A percentile compares a stretch with the other conserved stretches of the same genome.
Conservation (phyloP, 768 basidiomycete species). For the Nidularia pulvinata region DNA sequence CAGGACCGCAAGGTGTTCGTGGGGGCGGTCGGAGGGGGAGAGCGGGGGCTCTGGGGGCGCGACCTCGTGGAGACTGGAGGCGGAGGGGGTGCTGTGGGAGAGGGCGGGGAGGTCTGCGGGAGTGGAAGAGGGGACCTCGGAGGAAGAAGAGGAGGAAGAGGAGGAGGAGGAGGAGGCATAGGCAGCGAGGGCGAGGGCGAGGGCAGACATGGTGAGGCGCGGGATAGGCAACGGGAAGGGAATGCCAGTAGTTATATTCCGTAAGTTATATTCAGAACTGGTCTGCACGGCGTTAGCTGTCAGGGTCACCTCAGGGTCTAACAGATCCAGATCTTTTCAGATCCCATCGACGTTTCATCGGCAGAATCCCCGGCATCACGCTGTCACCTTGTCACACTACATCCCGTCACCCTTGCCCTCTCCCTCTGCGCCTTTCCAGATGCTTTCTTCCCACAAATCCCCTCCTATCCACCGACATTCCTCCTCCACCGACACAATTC, state of each 20-base stretch:
- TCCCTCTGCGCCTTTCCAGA: not conserved
- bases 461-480: not conserved
- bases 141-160: not conserved
- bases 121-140: slow-evolving; percentile 1
- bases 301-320: no score
- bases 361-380: slow-evolving; percentile 5
- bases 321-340: no score
- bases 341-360: slow-evolving; percentile 11
- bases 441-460: not conserved
- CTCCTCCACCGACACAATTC: not conserved
- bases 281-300: no score
- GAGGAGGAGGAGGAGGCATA: not conserved
- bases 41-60: slow-evolving; percentile 10
- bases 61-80: slow-evolving; percentile 24
- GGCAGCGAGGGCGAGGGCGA: slow-evolving; percentile 16
- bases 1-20: slow-evolving; percentile 80
- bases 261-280: no score
- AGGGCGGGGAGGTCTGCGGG: slow-evolving; percentile 11
- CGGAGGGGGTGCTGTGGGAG: slow-evolving; percentile 17
- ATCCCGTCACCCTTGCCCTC: not conserved
- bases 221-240: slow-evolving; percentile 4
- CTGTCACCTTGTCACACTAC: no score
- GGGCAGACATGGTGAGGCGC: slow-evolving; percentile 16
- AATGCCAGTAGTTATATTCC: not conserved
- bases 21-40: slow-evolving; percentile 28